A percentile compares a stretch with the other conserved stretches of the same genome.
Conservation (phyloP, 208 protist genomes). For the Leishmania turanica region DNA sequence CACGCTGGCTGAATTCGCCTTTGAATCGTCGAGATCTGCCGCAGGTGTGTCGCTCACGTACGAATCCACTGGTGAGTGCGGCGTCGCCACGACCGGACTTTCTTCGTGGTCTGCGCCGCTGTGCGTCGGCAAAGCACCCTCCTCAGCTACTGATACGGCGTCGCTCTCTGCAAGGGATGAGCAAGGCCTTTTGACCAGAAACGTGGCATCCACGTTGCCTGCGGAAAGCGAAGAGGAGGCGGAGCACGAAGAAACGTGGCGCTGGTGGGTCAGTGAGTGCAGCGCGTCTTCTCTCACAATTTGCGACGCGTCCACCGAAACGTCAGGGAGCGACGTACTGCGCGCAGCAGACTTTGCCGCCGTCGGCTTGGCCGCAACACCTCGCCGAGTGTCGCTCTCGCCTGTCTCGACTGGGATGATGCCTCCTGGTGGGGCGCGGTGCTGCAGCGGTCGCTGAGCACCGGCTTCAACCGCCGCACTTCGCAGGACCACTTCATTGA, state of each 20-base stretch:
- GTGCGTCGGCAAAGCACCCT: not conserved
- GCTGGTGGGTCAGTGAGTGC: not conserved
- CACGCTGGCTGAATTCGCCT: no score
- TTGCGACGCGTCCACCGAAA: not conserved
- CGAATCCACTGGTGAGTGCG: slow-evolving; percentile 6
- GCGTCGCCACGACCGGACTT: not conserved
- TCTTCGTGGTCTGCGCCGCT: not conserved
- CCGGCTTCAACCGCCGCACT: not conserved
- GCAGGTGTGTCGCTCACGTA: slow-evolving; percentile 39
- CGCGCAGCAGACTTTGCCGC: not conserved
- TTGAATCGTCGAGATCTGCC: not conserved
- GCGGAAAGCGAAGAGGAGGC: not conserved
- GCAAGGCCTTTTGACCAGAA: not conserved
- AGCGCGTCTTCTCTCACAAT: not conserved
- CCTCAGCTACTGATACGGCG: not conserved
- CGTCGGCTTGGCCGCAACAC: not conserved
- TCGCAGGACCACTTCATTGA: not conserved
- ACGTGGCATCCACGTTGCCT: not conserved
- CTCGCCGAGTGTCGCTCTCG: not conserved
- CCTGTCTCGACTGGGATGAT: slow-evolving; percentile 2
- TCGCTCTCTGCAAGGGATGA: not conserved
- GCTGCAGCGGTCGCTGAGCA: slow-evolving; percentile 1
- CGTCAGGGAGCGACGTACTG: not conserved
- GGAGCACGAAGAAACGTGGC: not conserved
- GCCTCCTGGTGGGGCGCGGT: slow-evolving; percentile 3